phyloP scores from a whole-genome alignment of 192 early-diverging fungal genomes.

The Jimgerdemannia lactiflua region DNA sequence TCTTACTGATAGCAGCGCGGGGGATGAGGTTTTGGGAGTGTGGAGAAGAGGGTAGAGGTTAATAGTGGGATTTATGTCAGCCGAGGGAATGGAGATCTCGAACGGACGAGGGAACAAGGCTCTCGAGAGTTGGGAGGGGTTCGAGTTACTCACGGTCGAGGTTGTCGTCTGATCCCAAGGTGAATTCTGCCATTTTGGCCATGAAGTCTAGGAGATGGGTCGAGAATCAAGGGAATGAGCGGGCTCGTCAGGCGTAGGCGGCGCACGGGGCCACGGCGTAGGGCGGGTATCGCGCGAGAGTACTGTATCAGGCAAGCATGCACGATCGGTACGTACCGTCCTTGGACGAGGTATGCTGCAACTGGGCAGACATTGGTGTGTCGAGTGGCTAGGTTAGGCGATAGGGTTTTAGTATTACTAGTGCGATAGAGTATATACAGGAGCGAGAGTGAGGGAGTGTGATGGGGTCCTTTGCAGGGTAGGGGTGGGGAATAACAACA shows the following conservation, averaged over 20 bases:
- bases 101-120: background rate
- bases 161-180: background rate
- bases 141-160: background rate
- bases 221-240: background rate
- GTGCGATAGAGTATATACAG: too few species aligned
- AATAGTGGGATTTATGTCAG: background rate
- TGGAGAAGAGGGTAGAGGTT: background rate
- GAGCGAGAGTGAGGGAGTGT: too few species aligned
- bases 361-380: conserved; percentile 3
- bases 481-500: too few species aligned
- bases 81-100: background rate
- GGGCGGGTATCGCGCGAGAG: background rate
- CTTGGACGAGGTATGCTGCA: background rate
- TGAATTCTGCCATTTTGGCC: background rate
- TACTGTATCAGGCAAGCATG: background rate
- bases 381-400: background rate
- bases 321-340: background rate
- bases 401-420: too few species aligned
- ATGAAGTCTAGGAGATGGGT: background rate
- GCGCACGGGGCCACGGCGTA: background rate
- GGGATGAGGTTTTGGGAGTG: conserved; percentile 19
- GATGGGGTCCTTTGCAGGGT: too few species aligned
- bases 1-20: conserved; percentile 12
- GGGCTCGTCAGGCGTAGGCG: background rate
- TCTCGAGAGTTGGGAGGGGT: background rate